phyloP scores from a whole-genome alignment of 176 grass and related monocot genomes.

The Ensete ventricosum region DNA sequence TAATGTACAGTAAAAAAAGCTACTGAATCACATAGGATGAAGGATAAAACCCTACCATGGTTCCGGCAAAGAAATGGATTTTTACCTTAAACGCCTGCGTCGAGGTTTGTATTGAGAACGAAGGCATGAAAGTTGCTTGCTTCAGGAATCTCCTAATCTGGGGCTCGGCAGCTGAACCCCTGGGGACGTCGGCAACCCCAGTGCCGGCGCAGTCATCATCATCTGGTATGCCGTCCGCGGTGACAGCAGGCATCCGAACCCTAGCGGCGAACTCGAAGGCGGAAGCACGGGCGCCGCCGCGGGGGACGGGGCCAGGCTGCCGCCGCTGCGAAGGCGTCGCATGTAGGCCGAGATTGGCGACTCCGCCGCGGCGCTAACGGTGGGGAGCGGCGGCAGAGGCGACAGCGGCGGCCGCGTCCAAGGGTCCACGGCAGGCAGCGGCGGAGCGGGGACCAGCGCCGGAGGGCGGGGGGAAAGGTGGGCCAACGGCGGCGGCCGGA shows the following conservation, averaged over 20 bases:
- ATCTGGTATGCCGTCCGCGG: conserved; percentile 26
- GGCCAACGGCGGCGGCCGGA: conserved; percentile 30
- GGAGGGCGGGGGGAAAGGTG: conserved; percentile 2
- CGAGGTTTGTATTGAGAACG: neutral
- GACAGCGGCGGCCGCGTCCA: conserved; percentile 35
- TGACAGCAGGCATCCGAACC: conserved; percentile 25
- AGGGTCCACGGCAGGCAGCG: neutral
- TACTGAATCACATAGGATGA: neutral
- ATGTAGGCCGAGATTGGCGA: conserved; percentile 98
- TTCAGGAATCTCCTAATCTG: conserved; percentile 11
- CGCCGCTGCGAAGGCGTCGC: conserved; percentile 52
- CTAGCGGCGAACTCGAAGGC: conserved; percentile 49
- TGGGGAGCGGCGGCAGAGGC: conserved; percentile 69
- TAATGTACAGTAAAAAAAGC: too few relatives aligned
- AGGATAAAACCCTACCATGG: too few relatives aligned
- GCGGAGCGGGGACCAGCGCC: neutral
- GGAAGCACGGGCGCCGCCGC: conserved; percentile 1
- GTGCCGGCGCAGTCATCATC: conserved; percentile 18
- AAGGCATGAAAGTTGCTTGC: neutral
- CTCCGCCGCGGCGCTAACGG: conserved; percentile 69
- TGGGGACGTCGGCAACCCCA: conserved; percentile 18
- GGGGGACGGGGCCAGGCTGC: neutral
- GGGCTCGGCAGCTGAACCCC: conserved; percentile 32
- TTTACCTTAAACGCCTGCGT: neutral
- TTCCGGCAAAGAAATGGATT: neutral